These are phyloP conservation scores for Trichoderma asperelloides DNA, from an alignment of 495 filamentous ascomycete genomes.

Conservation along the genomic window DNA sequence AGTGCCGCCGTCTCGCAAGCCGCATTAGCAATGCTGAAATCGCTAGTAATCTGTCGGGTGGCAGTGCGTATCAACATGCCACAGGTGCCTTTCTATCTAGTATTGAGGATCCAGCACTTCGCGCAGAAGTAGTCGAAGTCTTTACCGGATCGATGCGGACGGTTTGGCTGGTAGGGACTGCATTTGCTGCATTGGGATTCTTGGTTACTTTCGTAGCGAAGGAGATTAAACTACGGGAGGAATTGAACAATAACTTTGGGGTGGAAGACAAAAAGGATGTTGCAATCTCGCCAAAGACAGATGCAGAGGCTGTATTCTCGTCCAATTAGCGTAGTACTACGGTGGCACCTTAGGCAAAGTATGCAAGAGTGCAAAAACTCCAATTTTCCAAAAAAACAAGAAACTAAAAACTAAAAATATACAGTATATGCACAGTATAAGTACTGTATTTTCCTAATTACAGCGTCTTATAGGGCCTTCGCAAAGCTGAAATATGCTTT, in stretches of 20 bases:
- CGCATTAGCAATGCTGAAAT: slow-evolving; percentile 19
- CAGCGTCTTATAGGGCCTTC: too few species aligned
- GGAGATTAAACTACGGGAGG: slow-evolving; percentile 19
- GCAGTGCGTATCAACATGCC: slow-evolving; percentile 22
- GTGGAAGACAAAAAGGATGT: slow-evolving; percentile 16
- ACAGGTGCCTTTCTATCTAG: slow-evolving; percentile 19
- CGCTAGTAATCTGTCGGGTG: slow-evolving; percentile 14
- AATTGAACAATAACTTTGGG: slow-evolving; percentile 24
- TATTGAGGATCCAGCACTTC: slow-evolving; percentile 14
- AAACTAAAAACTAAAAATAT: too few species aligned
- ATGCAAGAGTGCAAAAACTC: too few species aligned
- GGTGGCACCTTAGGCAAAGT: too few species aligned
- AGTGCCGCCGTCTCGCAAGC: slow-evolving; percentile 16
- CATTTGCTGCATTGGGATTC: slow-evolving; percentile 20
- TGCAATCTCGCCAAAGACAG: background rate
- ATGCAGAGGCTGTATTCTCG: background rate
- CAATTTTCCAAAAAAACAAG: too few species aligned
- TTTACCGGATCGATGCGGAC: slow-evolving; percentile 18
- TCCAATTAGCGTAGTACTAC: background rate
- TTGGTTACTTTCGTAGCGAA: slow-evolving; percentile 20
- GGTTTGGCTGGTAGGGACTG: slow-evolving; percentile 23
- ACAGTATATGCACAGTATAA: too few species aligned
- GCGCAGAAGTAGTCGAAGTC: slow-evolving; percentile 19
- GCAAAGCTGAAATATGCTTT: too few species aligned
- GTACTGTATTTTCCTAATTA: too few species aligned